These are phyloP conservation scores for Termitomyces sp. DNA, from an alignment of 768 basidiomycete genomes.

Conservation along the genomic window DNA sequence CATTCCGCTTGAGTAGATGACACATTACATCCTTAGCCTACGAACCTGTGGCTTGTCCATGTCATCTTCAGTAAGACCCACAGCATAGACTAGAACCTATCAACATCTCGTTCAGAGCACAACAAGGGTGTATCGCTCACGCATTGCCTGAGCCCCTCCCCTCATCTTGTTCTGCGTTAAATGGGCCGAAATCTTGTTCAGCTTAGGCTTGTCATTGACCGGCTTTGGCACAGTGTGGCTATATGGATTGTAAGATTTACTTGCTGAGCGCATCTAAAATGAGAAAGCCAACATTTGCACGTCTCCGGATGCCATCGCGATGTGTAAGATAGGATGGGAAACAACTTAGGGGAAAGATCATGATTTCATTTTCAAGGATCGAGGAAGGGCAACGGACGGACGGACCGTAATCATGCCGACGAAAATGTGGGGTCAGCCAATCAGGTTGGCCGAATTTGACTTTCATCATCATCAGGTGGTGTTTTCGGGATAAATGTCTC, in stretches of 20 bases:
- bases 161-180: constrained; percentile 73
- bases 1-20: constrained; percentile 3
- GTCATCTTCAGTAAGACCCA: constrained; percentile 71
- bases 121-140: constrained; percentile 35
- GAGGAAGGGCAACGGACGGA: neutral
- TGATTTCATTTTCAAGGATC: neutral
- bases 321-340: neutral
- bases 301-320: constrained; percentile 43
- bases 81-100: constrained; percentile 59
- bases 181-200: constrained; percentile 73
- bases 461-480: neutral
- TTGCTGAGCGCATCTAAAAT: neutral
- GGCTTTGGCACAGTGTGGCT: constrained; percentile 40
- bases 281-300: constrained; percentile 28
- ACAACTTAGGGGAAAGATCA: neutral
- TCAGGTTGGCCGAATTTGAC: constrained; percentile 10
- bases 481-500: no score
- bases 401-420: constrained; percentile 8
- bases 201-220: constrained; percentile 27
- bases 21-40: neutral
- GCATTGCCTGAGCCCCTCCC: constrained; percentile 84
- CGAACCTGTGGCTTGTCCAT: constrained; percentile 80
- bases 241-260: constrained; percentile 4
- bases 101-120: neutral
- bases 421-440: constrained; percentile 16